A percentile compares a stretch with the other conserved stretches of the same genome.
phyloP scores from a whole-genome alignment of 148 eudicot genomes.

The Drosera capensis region DNA sequence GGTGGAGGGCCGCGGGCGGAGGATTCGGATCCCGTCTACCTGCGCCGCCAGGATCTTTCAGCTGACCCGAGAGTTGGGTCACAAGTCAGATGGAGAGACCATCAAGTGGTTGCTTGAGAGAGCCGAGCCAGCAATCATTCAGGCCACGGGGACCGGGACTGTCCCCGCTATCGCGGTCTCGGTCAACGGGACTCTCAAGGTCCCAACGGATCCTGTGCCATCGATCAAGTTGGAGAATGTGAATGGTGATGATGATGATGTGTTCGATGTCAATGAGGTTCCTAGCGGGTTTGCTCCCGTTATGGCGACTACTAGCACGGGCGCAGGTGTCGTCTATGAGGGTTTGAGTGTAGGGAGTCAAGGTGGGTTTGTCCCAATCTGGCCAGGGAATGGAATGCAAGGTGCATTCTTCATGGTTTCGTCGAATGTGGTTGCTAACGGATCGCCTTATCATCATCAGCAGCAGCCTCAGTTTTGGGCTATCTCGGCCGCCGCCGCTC shows the following conservation, averaged over 20 bases:
- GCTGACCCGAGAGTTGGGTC: conserved; percentile 67
- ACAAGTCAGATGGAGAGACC: conserved; percentile 74
- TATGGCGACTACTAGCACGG: conserved; percentile 8
- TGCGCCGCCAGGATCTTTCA: conserved; percentile 90
- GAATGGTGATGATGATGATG: conserved; percentile 19
- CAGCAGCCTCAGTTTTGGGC: conserved; percentile 53
- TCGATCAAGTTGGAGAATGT: conserved; percentile 4
- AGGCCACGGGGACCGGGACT: conserved; percentile 88
- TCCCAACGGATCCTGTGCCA: conserved; percentile 59
- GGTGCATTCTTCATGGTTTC: conserved; percentile 24
- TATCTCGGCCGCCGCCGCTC: conserved; percentile 36
- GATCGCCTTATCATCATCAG: conserved; percentile 3
- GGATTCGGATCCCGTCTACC: conserved; percentile 79
- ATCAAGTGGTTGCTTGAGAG: conserved; percentile 69
- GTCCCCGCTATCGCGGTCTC: conserved; percentile 92
- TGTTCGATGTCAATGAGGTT: conserved; percentile 27
- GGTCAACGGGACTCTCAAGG: conserved; percentile 67
- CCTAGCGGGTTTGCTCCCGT: conserved; percentile 44
- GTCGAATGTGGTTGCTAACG: conserved; percentile 4
- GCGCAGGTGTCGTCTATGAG: not conserved
- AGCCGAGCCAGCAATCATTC: conserved; percentile 73
- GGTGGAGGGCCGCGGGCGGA: conserved; percentile 79
- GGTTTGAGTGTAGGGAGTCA: conserved; percentile 9
- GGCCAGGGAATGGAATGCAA: conserved; percentile 25
- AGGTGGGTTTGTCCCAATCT: conserved; percentile 51